phyloP scores from a whole-genome alignment of 1,139 yeast genomes.

The Suhomyces choctaworum region DNA sequence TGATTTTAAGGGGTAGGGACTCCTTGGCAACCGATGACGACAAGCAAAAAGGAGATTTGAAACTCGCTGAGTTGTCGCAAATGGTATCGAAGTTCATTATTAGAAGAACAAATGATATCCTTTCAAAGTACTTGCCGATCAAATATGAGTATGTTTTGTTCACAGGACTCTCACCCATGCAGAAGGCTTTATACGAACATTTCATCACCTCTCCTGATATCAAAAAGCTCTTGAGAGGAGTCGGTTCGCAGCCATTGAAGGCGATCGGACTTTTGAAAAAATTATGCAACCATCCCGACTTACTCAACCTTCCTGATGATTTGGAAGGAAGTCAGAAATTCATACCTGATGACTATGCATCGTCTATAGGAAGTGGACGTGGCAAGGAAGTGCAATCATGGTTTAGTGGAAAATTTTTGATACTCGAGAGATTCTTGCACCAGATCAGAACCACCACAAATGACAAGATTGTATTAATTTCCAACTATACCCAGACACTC shows the following conservation, averaged over 20 bases:
- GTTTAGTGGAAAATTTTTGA: conserved; percentile 62
- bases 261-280: conserved; percentile 89
- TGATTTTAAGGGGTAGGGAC: conserved; percentile 83
- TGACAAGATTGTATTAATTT: conserved; percentile 91
- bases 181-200: conserved; percentile 65
- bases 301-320: conserved; percentile 74
- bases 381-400: conserved; percentile 60
- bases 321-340: conserved; percentile 64
- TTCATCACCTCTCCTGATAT: conserved; percentile 83
- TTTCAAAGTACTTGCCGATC: conserved; percentile 90
- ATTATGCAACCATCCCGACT: conserved; percentile 90
- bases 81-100: conserved; percentile 89
- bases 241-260: conserved; percentile 79
- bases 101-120: conserved; percentile 91
- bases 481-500: conserved; percentile 91
- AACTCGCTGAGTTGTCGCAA: conserved; percentile 67
- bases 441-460: conserved; percentile 78
- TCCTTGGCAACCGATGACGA: conserved; percentile 87
- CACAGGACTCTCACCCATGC: conserved; percentile 81
- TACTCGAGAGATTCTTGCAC: conserved; percentile 71
- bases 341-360: conserved; percentile 74
- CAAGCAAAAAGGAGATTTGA: conserved; percentile 66
- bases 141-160: conserved; percentile 95
- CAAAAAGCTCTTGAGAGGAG: conserved; percentile 65
- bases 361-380: conserved; percentile 38